Base-by-base conservation (phyloP, 1,284 basidiomycete species). In the Leccinum angustisporum region DNA sequence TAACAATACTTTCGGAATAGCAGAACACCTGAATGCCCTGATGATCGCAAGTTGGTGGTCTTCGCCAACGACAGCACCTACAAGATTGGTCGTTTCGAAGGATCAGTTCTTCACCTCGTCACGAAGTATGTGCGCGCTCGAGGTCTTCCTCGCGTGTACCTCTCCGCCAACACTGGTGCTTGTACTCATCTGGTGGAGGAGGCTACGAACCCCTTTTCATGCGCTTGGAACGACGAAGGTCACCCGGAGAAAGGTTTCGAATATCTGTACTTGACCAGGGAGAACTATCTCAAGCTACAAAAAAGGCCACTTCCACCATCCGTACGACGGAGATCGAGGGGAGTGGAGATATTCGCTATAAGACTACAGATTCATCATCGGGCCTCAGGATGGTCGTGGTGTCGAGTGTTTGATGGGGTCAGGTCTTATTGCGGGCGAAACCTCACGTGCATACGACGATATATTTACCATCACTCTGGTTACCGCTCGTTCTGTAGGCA, bases 71-170 rank as follows among this genome's bases (percentile, higher is more conserved):
- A 99, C 73, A 98, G 99, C 78, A 99, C 97, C 21, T 97, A 88
- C 83, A 97, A 95, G 80, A 98, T 98, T 66, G 97, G 97, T 67
- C 98, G 97, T 11, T 99, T 99, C 75, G 97, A 97, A 99, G 77
- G 97, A 99, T 78, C 90, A 94, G 65, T 98, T 92, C 87, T 99
- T 99, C 96, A 88, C 79, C 90, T 92, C 65, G 96, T 94, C 54
- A 96, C 96, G 6, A 90, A 96, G 75, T 94, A 97, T 70, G 97
- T 97, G 54, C 92, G 96, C 58, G 80, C 87, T 60, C 86, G 86
- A 43, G 95, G 97, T 60, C 78, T 97, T 34, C 97, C 97, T 59
- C 91, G 97, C 54, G 91, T 99, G 69, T 99, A 99, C 78, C 87
- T 99, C 55, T 99, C 97, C 14, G 97, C 97, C 68, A 99, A 99